A percentile compares a stretch with the other conserved stretches of the same genome.
Conservation (phyloP, 2,329 filamentous ascomycete genomes). For the Fusarium nisikadoi region DNA sequence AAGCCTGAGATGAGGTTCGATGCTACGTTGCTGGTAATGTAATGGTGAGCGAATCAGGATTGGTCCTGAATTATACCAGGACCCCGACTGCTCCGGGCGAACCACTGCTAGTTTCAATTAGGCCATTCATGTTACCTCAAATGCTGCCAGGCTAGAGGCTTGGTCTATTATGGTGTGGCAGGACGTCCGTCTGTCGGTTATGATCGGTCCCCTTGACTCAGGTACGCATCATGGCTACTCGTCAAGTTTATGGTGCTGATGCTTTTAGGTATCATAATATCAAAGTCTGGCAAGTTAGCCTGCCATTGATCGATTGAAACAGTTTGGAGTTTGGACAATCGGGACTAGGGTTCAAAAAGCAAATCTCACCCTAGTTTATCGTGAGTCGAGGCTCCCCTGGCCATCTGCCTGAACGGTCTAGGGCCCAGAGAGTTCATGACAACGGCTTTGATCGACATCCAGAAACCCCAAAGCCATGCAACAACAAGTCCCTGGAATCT, state of each 20-base stretch:
- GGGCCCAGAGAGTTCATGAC: conserved; percentile 16
- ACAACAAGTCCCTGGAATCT: conserved; percentile 14
- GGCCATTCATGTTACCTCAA: not conserved
- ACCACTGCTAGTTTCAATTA: conserved; percentile 25
- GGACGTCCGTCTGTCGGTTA: conserved; percentile 18
- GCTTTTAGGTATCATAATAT: conserved; percentile 2
- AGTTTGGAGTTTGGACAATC: conserved; percentile 1
- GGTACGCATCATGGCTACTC: conserved; percentile 9
- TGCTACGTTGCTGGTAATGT: conserved; percentile 40
- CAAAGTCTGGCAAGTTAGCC: not conserved
- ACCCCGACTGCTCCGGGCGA: conserved; percentile 32
- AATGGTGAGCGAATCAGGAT: conserved; percentile 30
- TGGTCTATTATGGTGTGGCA: conserved; percentile 4
- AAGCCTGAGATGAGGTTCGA: conserved; percentile 32
- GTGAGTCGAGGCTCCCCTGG: conserved; percentile 22
- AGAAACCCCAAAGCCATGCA: conserved; percentile 9
- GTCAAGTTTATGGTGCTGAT: not conserved
- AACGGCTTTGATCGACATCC: conserved; percentile 21
- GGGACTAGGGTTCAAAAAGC: conserved; percentile 18
- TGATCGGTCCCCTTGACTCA: conserved; percentile 26
- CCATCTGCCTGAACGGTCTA: conserved; percentile 2
- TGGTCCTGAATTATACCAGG: conserved; percentile 1
- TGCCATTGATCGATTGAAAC: not conserved
- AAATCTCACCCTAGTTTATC: conserved; percentile 22
- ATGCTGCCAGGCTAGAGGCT: conserved; percentile 9